Base-by-base conservation (phyloP, 306 rosid genomes). In the Pyrus communis region DNA sequence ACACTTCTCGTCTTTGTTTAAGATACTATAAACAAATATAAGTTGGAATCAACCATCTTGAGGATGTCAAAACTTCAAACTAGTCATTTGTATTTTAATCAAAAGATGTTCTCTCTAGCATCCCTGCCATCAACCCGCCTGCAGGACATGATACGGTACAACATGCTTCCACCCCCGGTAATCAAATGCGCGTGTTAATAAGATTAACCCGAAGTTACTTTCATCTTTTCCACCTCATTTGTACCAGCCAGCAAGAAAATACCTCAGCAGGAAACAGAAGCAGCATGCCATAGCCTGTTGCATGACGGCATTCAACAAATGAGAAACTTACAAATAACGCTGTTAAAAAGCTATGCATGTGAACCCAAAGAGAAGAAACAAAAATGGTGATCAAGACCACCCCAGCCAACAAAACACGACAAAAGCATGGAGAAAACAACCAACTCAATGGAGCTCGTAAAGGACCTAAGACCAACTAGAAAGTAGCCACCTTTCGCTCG, bases 211-310 rank as follows among this genome's bases (percentile, higher is more conserved):
- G 21, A 73, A 42, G 30, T 55, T 69, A 18, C 40, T 31, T 75
- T 67, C 65, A 21, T 40, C 25, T 23, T 73, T 78, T 49, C 60
- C 38, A 45, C 81, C 77, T 95, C 86, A 95, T 81, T 95, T 92
- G 84, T 95, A 95, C 99, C 99, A 95, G 67, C 99, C 99, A 31
- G 99, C 89, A 67, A 95, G 93, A 66, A 95, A 79, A 80, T 87
- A 82, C 84, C 97, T 89, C 88, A 92, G 84, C 81, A 86, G 0
- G 86, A 95, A 95, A 81, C 97, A 95, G 89, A 92, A 89, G 85
- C 86, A 61, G 87, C 99, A 92, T 5, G 90, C 93, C 23, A 85
- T 55, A 54, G 89, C 99, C 99, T 95, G 86, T 81, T 70, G 54
- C 68, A 63, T 63, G 61, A 33, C 54, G 67, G 75, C 60, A 62